These are phyloP conservation scores for Stylosanthes scabra DNA, from an alignment of 331 rosid genomes.

Conservation along the genomic window DNA sequence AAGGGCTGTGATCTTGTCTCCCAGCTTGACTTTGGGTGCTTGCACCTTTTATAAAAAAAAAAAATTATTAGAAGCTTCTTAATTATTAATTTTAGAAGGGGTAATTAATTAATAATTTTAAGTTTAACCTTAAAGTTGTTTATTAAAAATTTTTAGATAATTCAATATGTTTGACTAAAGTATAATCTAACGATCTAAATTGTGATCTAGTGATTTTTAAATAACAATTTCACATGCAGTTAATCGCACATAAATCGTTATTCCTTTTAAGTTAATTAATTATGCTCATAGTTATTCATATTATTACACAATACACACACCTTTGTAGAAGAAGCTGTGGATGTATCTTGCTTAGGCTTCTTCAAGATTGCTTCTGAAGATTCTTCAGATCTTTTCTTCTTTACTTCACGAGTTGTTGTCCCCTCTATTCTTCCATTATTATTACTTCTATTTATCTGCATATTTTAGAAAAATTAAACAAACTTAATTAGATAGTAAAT, in stretches of 20 bases:
- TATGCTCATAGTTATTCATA: too few relatives aligned
- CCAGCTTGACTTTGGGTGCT: conserved; percentile 94
- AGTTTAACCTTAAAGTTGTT: too few relatives aligned
- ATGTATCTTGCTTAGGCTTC: conserved; percentile 76
- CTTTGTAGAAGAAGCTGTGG: conserved; percentile 69
- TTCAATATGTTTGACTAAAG: too few relatives aligned
- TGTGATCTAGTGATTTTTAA: too few relatives aligned
- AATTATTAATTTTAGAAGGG: neutral
- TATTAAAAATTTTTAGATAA: too few relatives aligned
- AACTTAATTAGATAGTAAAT: neutral
- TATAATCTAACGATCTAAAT: too few relatives aligned
- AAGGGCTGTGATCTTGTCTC: conserved; percentile 85
- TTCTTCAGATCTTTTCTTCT: conserved; percentile 87
- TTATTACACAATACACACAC: conserved; percentile 13
- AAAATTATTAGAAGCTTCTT: conserved; percentile 51
- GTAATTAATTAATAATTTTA: too few relatives aligned
- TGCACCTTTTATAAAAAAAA: conserved; percentile 53
- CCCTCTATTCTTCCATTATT: conserved; percentile 48
- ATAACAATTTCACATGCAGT: too few relatives aligned
- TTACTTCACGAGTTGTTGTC: conserved; percentile 51
- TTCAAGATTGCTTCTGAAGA: conserved; percentile 63
- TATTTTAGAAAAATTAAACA: neutral
- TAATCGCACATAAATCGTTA: too few relatives aligned
- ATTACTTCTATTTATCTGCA: too few relatives aligned
- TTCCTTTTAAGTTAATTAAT: too few relatives aligned